These are phyloP conservation scores for Pythium sp. DNA, from an alignment of 352 stramenopile genomes.

Conservation along the genomic window DNA sequence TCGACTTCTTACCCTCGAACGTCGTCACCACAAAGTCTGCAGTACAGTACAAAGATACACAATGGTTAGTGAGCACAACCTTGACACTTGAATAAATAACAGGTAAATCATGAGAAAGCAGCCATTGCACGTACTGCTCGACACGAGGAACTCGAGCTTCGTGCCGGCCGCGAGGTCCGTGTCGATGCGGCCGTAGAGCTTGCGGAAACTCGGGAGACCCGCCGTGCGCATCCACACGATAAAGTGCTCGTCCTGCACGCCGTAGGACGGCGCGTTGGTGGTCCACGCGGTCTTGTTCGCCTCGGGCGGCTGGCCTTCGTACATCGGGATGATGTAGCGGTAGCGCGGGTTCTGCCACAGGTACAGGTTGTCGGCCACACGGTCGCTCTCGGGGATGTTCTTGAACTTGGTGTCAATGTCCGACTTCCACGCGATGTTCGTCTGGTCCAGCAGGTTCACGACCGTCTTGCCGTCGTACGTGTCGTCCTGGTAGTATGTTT, in stretches of 20 bases:
- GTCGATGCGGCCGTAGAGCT: constrained; percentile 99
- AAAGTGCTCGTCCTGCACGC: constrained; percentile 99
- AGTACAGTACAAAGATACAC: not conserved
- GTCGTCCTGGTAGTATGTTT: constrained; percentile 68
- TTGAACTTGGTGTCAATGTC: constrained; percentile 96
- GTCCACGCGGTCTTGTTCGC: constrained; percentile 85
- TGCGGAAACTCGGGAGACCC: constrained; percentile 97
- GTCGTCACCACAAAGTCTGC: constrained; percentile 95
- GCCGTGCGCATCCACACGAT: constrained; percentile 99
- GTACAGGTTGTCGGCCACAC: constrained; percentile 47
- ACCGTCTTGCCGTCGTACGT: constrained; percentile 48
- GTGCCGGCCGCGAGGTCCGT: constrained; percentile 86
- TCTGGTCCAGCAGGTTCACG: constrained; percentile 91
- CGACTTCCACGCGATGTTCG: constrained; percentile 95
- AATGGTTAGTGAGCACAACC: constrained; percentile 7
- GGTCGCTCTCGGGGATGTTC: constrained; percentile 76
- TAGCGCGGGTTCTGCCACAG: constrained; percentile 85
- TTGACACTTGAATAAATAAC: not conserved
- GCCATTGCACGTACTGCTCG: constrained; percentile 46
- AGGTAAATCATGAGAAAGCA: not conserved
- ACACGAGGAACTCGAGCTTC: constrained; percentile 92
- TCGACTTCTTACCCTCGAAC: constrained; percentile 95
- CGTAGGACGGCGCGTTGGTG: constrained; percentile 51
- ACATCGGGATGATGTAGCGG: constrained; percentile 79
- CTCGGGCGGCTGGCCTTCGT: constrained; percentile 43